Evolutionary conservation across 164 flowering plant genomes (phyloP).

Genomic region (Houttuynia cordata): DNA sequence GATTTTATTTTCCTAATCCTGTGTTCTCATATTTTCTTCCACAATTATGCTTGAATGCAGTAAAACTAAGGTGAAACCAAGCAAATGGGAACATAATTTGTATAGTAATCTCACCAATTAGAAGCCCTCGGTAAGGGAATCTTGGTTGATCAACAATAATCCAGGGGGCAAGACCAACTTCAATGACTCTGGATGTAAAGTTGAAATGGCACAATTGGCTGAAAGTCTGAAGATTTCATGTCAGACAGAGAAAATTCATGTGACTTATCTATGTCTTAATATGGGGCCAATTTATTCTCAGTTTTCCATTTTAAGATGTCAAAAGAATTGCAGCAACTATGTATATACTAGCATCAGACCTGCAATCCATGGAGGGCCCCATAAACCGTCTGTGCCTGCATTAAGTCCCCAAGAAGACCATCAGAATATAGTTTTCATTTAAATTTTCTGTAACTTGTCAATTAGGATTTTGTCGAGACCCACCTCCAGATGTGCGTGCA

Average conservation of each 20-base stretch:
- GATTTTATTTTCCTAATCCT: too few species aligned
- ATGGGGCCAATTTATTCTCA: too few species aligned
- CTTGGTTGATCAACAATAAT: slow-evolving; percentile 61
- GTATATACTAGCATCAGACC: slow-evolving; percentile 25
- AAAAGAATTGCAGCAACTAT: neutral
- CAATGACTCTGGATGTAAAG: slow-evolving; percentile 33
- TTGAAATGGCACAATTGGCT: slow-evolving; percentile 70
- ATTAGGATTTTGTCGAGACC: slow-evolving; percentile 1
- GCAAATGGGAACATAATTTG: neutral
- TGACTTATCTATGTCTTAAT: neutral
- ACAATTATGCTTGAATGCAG: too few species aligned
- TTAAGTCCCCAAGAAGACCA: neutral
- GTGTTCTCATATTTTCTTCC: neutral
- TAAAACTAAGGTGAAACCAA: neutral
- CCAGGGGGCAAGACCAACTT: slow-evolving; percentile 58
- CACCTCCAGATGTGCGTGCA: slow-evolving; percentile 55
- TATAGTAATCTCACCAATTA: slow-evolving; percentile 47
- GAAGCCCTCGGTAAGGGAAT: slow-evolving; percentile 73
- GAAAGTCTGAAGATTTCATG: slow-evolving; percentile 49
- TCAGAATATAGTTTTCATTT: too few species aligned
- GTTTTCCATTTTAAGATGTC: neutral
- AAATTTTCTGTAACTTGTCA: too few species aligned
- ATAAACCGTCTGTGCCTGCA: slow-evolving; percentile 81
- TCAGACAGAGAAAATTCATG: neutral
- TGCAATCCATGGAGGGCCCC: slow-evolving; percentile 88